Evolutionary conservation across 768 basidiomycete genomes (phyloP), one percentile per base, ranked within the genome.

Genomic region (Naganishia randhawae): DNA sequence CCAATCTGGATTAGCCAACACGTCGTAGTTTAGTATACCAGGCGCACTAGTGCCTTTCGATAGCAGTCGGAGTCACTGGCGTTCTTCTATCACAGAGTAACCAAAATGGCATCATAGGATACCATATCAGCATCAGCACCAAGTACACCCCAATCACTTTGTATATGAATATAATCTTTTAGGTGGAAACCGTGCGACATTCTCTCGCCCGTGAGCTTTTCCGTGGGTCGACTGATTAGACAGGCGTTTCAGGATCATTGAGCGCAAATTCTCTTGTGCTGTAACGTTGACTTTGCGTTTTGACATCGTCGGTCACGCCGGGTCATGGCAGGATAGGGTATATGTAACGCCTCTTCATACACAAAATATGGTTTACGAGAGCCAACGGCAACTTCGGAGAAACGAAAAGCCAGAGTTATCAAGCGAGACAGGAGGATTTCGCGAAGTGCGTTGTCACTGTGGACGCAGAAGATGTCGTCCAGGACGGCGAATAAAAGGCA

Each of bases 151-250:
- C 14, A 16, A 61, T 61, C 57, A 42, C 29, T 39, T 61, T 61
- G 57, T 61, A 61, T 42, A 61, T 42, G 57, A 41, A 61, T 61
- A 61, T 61, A 61, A 61, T 61, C n/a, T n/a, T 37, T 32, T 29
- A 61, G 37, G 39, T 61, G 25, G 39, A n/a, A 61, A 27, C 13
- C 39, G 57, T 11, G 37, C 16, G n/a, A 35, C 25, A 48, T n/a
- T n/a, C n/a, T n/a, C n/a, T n/a, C n/a, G n/a, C n/a, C n/a, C n/a
- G n/a, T n/a, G n/a, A n/a, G n/a, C n/a, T n/a, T n/a, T n/a, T n/a
- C n/a, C n/a, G n/a, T n/a, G n/a, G n/a, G n/a, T n/a, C n/a, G n/a
- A n/a, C n/a, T n/a, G n/a, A n/a, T n/a, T n/a, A n/a, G n/a, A n/a
- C n/a, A n/a, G n/a, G n/a, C n/a, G n/a, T n/a, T n/a, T n/a, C n/a